Evolutionary conservation across 1,284 basidiomycete genomes (phyloP), one percentile per base, ranked within the genome.

Genomic region (Apiotrichum sp.): DNA sequence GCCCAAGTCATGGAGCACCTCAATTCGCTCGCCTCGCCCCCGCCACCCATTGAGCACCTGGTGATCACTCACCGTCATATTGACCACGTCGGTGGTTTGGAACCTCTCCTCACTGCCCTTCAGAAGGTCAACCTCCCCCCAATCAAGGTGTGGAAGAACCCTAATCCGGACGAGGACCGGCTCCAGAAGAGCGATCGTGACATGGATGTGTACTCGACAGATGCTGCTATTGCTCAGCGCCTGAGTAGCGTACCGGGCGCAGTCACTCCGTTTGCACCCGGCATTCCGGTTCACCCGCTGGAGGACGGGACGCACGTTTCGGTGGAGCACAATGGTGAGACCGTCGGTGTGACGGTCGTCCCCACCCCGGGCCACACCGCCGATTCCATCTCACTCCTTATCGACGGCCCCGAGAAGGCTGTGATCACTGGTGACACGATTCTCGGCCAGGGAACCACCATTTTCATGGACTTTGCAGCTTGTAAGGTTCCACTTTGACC

Each of bases 361-460:
- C 86, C 89, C 68, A 87, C 91, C 0, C 95, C 93, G 0, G 95
- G 93, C 0, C 95, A 98, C 69, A 97, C 93, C 0, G 69, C 79
- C 39, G 93, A 98, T 73, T 93, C 90, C 6, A 82, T 95, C 64
- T 86, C 81, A 51, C 77, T 93, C 46, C 79, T 84, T 60, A 77
- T 89, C 81, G 44, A 52, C 16, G 53, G 50, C 10, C 50, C 52
- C 42, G 53, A 50, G 43, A 88, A 72, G 69, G 85, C 83, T 1
- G 79, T 93, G 31, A 88, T 95, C 76, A 93, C 91, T 0, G 90
- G 88, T 1, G 95, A 98, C 75, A 89, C 87, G 6, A 85, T 98
- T 5, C 82, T 98, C 31, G 93, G 95, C 0, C 84, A 92, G 62
- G 92, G 93, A 2, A 93, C 92, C 0, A 83, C 90, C 1, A 85